Conservation (phyloP, 495 filamentous ascomycete species). For the Penicillium paradoxum region DNA sequence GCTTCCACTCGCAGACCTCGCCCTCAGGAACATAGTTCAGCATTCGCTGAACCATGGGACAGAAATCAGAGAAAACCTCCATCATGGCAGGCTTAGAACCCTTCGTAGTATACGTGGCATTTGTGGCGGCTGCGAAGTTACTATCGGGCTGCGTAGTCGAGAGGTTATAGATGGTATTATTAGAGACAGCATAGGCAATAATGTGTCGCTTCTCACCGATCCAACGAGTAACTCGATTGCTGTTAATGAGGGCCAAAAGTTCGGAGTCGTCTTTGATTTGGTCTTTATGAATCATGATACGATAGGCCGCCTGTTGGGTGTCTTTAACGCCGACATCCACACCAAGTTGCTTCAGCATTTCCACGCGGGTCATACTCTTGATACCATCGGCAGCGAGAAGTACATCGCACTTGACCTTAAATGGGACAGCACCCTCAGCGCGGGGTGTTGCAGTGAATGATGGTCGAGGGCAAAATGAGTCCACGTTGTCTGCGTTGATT, state of each 20-base stretch:
- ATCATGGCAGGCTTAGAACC: conserved; percentile 66
- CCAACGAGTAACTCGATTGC: conserved; percentile 68
- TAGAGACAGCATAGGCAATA: conserved; percentile 74
- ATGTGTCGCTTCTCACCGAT: conserved; percentile 75
- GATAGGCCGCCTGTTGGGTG: conserved; percentile 76
- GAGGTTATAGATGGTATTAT: conserved; percentile 74
- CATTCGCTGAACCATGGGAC: conserved; percentile 66
- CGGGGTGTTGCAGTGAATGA: conserved; percentile 54
- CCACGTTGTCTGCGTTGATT: conserved; percentile 47
- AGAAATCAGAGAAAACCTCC: conserved; percentile 63
- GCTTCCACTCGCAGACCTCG: conserved; percentile 77
- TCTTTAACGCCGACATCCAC: conserved; percentile 57
- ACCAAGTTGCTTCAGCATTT: conserved; percentile 55
- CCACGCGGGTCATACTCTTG: conserved; percentile 58
- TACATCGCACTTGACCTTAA: conserved; percentile 58
- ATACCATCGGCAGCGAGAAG: conserved; percentile 71
- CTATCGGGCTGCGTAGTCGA: conserved; percentile 69
- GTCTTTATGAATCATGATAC: conserved; percentile 70
- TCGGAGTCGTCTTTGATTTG: conserved; percentile 64
- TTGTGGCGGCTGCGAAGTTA: conserved; percentile 67
- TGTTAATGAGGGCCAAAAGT: conserved; percentile 60
- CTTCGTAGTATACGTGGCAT: conserved; percentile 70
- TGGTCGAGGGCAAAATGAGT: conserved; percentile 51
- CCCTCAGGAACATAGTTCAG: conserved; percentile 74
- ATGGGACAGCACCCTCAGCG: conserved; percentile 42